Percentiles rank a stretch among this genome's conserved stretches.
phyloP scores from a whole-genome alignment of 805 yeast species.

The Wickerhamomyces subpelliculosus region DNA sequence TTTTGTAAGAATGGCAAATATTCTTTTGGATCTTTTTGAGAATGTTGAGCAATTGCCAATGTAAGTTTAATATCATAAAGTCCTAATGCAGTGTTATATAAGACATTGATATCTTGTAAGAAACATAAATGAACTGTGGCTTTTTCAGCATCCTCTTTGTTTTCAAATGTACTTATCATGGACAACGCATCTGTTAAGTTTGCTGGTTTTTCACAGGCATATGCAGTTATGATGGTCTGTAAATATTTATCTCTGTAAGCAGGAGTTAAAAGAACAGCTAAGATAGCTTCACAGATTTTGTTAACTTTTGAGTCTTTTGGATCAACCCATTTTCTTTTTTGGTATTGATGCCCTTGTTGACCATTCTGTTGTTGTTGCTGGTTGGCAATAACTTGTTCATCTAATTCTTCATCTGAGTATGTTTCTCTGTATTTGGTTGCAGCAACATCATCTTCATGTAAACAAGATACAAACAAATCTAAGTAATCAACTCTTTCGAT shows the following conservation, averaged over 20 bases:
- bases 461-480: slow-evolving; percentile 80
- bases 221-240: slow-evolving; percentile 82
- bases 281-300: slow-evolving; percentile 64
- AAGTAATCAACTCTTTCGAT: slow-evolving; percentile 67
- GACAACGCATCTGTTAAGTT: slow-evolving; percentile 68
- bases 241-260: slow-evolving; percentile 50
- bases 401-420: slow-evolving; percentile 21
- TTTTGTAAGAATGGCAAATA: slow-evolving; percentile 87
- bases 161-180: slow-evolving; percentile 47
- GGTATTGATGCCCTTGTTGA: slow-evolving; percentile 3
- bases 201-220: slow-evolving; percentile 88
- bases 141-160: slow-evolving; percentile 44
- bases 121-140: slow-evolving; percentile 81
- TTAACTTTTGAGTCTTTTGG: slow-evolving; percentile 56
- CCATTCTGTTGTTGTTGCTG: slow-evolving; percentile 30
- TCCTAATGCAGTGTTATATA: slow-evolving; percentile 76
- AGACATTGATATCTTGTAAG: slow-evolving; percentile 77
- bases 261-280: slow-evolving; percentile 46
- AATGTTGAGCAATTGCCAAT: slow-evolving; percentile 83
- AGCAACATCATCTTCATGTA: slow-evolving; percentile 82
- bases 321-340: slow-evolving; percentile 32
- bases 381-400: slow-evolving; percentile 22
- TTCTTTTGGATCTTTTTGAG: slow-evolving; percentile 97
- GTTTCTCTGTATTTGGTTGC: slow-evolving; percentile 80
- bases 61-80: slow-evolving; percentile 78